phyloP scores from a whole-genome alignment of 31 red algal genomes.

The Bonnemaisonia californica region DNA sequence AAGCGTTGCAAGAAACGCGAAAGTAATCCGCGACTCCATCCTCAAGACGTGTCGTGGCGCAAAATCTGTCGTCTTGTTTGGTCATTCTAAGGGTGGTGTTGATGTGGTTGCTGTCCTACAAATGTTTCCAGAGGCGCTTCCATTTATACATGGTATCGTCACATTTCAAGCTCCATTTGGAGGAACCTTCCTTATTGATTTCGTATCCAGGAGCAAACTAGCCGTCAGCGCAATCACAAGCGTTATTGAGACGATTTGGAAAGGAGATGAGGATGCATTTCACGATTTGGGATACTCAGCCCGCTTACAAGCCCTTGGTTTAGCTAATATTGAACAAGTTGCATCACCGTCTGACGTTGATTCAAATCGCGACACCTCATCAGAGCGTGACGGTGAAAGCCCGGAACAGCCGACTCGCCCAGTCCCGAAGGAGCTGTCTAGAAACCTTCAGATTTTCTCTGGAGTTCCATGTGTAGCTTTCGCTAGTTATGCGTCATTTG shows the following conservation, averaged over 20 bases:
- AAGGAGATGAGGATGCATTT: constrained; percentile 59
- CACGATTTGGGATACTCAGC: constrained; percentile 62
- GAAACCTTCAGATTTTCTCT: constrained; percentile 22
- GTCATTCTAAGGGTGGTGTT: constrained; percentile 75
- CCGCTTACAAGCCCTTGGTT: constrained; percentile 41
- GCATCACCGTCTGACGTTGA: not conserved
- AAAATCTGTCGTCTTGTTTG: constrained; percentile 62
- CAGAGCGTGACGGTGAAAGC: not conserved
- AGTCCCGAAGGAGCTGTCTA: not conserved
- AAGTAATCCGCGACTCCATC: constrained; percentile 45
- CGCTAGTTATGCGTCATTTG: constrained; percentile 57
- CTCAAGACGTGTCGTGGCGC: constrained; percentile 27
- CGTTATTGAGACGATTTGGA: constrained; percentile 41
- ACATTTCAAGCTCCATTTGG: constrained; percentile 76
- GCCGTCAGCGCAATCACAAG: constrained; percentile 44
- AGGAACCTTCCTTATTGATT: constrained; percentile 69
- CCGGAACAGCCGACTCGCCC: not conserved
- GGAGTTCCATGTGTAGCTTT: constrained; percentile 46
- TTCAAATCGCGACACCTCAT: not conserved
- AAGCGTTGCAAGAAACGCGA: constrained; percentile 57
- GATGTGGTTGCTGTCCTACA: constrained; percentile 50
- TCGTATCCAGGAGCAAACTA: constrained; percentile 43
- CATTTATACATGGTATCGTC: constrained; percentile 52
- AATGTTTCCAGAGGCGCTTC: constrained; percentile 36
- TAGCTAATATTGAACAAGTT: not conserved